phyloP scores from a whole-genome alignment of 768 basidiomycete genomes.

The Thelephora ganbajun region DNA sequence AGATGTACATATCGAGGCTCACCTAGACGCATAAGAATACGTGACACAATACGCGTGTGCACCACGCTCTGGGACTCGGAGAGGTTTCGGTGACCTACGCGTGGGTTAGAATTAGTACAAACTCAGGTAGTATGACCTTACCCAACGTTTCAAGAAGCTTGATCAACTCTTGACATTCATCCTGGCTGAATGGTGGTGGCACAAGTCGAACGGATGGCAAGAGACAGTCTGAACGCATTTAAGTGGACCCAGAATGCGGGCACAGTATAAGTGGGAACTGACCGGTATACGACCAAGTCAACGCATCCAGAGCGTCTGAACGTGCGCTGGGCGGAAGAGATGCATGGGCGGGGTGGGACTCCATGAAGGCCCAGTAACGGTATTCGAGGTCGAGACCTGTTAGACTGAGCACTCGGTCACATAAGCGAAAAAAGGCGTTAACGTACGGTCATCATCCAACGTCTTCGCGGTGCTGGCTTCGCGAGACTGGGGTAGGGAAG shows the following conservation, averaged over 20 bases:
- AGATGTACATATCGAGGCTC: conserved; percentile 14
- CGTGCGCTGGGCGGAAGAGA: conserved; percentile 40
- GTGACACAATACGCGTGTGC: conserved; percentile 51
- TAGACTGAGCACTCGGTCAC: background rate
- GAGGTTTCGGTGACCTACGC: background rate
- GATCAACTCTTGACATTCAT: conserved; percentile 67
- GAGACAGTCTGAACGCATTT: conserved; percentile 38
- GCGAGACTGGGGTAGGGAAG: conserved; percentile 13
- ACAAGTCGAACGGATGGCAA: conserved; percentile 43
- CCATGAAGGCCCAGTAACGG: conserved; percentile 72
- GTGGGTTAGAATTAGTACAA: background rate
- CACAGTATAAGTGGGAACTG: conserved; percentile 5
- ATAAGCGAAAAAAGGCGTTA: background rate
- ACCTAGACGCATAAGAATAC: conserved; percentile 58
- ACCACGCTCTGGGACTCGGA: conserved; percentile 28
- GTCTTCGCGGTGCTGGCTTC: conserved; percentile 10
- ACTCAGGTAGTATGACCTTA: conserved; percentile 2
- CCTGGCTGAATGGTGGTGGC: conserved; percentile 57
- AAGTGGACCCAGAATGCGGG: background rate
- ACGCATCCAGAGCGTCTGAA: conserved; percentile 56
- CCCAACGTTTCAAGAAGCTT: conserved; percentile 36
- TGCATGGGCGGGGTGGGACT: conserved; percentile 63
- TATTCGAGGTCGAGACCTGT: conserved; percentile 64
- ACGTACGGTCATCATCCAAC: conserved; percentile 29
- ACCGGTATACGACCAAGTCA: conserved; percentile 78